Conservation (phyloP, 257 asterid genomes). For the Nicotiana otophora region DNA sequence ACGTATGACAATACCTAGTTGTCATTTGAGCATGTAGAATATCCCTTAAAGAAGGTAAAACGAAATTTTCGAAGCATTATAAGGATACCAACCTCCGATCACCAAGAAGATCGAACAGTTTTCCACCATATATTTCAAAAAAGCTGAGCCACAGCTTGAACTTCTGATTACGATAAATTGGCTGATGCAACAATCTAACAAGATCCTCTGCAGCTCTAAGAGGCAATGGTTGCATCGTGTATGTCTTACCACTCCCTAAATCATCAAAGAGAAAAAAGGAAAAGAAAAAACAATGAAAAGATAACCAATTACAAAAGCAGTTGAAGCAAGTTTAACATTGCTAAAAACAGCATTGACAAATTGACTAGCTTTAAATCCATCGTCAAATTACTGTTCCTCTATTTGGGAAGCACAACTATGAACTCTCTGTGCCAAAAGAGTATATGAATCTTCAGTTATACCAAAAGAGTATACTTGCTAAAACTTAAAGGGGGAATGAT, state of each 20-base stretch:
- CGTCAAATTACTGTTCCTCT: not conserved
- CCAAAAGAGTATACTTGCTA: not conserved
- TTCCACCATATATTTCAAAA: conserved; percentile 98
- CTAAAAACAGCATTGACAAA: not conserved
- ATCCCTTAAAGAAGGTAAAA: not conserved
- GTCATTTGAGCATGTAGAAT: not conserved
- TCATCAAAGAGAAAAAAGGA: conserved; percentile 4
- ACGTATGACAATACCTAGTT: not conserved
- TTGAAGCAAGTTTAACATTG: not conserved
- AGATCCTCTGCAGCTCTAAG: conserved; percentile 95
- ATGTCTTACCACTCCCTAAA: conserved; percentile 97
- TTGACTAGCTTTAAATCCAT: not conserved
- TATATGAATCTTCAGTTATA: not conserved
- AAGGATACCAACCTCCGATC: conserved; percentile 75
- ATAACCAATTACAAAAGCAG: not conserved
- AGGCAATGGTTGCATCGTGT: conserved; percentile 98
- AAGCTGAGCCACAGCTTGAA: conserved; percentile 99
- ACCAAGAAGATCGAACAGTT: conserved; percentile 92
- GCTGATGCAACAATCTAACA: conserved; percentile 87
- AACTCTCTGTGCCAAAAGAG: not conserved
- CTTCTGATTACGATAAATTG: conserved; percentile 83
- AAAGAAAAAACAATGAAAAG: not conserved
- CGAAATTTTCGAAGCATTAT: not conserved
- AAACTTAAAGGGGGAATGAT: not conserved
- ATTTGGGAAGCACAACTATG: not conserved